Percentiles rank a stretch among this genome's conserved stretches.
Evolutionary conservation across 768 basidiomycete species (phyloP).

Genomic region (Boletus subparvulus): DNA sequence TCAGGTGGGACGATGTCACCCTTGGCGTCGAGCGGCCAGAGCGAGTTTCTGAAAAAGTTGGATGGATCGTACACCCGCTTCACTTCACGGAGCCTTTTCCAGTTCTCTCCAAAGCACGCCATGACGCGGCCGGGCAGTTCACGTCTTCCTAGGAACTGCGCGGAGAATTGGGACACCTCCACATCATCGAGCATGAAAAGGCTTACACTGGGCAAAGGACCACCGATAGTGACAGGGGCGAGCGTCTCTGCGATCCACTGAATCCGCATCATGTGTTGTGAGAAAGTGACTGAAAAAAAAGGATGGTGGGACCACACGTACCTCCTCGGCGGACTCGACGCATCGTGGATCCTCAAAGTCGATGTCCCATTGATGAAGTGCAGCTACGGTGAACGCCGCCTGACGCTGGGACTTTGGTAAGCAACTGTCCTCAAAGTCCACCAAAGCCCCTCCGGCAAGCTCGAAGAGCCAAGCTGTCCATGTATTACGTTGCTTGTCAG

Average conservation of each 20-base stretch:
- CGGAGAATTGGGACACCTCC: conserved; percentile 19
- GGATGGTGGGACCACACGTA: conserved; percentile 29
- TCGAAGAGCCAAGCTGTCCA: conserved; percentile 87
- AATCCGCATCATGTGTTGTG: conserved; percentile 1
- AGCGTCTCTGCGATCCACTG: conserved; percentile 83
- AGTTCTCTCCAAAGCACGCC: conserved; percentile 73
- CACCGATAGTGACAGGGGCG: conserved; percentile 69
- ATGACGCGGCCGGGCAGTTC: conserved; percentile 63
- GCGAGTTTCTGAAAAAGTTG: conserved; percentile 71
- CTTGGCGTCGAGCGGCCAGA: conserved; percentile 73
- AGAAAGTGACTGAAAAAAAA: neutral
- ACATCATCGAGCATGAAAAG: conserved; percentile 16
- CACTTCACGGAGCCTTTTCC: conserved; percentile 64
- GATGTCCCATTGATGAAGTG: conserved; percentile 92
- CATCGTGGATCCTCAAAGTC: conserved; percentile 79
- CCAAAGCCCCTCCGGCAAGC: conserved; percentile 77
- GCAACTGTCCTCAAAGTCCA: conserved; percentile 70
- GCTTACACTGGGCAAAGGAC: conserved; percentile 82
- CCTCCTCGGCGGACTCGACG: conserved; percentile 78
- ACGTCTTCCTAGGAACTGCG: conserved; percentile 72
- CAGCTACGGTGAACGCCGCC: conserved; percentile 81
- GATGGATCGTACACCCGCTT: conserved; percentile 77
- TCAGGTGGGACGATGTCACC: conserved; percentile 55
- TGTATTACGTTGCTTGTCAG: neutral
- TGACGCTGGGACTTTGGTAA: conserved; percentile 77